A percentile compares a stretch with the other conserved stretches of the same genome.
Conservation (phyloP, 2,329 filamentous ascomycete genomes). For the Colletotrichum simmondsii region DNA sequence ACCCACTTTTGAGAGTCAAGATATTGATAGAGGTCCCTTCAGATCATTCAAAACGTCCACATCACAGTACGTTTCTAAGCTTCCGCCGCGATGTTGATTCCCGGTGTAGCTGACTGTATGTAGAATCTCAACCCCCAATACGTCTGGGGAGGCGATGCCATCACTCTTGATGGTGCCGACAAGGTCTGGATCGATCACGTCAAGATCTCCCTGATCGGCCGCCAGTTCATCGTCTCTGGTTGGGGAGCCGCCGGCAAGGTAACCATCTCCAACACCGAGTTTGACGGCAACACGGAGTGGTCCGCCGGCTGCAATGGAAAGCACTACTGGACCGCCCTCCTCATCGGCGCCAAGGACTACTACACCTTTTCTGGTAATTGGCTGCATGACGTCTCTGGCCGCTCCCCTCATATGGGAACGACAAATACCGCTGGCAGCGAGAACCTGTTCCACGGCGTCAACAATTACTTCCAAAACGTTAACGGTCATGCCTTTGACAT, state of each 20-base stretch:
- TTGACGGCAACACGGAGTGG: conserved; percentile 46
- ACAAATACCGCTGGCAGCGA: conserved; percentile 12
- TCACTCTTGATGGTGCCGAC: conserved; percentile 48
- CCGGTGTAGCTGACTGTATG: neutral
- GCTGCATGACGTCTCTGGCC: conserved; percentile 42
- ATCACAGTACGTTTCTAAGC: conserved; percentile 44
- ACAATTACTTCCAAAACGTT: conserved; percentile 44
- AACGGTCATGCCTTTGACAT: conserved; percentile 62
- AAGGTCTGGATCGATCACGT: conserved; percentile 46
- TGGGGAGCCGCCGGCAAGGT: conserved; percentile 45
- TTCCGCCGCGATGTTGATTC: neutral
- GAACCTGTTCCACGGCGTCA: conserved; percentile 40
- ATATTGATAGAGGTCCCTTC: neutral
- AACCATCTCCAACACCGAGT: conserved; percentile 52
- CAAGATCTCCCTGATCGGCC: conserved; percentile 53
- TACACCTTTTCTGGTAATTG: conserved; percentile 39
- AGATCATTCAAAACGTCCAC: conserved; percentile 60
- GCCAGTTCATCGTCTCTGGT: conserved; percentile 52
- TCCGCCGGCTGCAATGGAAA: conserved; percentile 44
- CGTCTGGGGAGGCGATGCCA: conserved; percentile 44
- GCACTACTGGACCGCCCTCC: conserved; percentile 46
- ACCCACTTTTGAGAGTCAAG: neutral
- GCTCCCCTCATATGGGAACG: conserved; percentile 40
- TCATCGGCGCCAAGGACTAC: conserved; percentile 42
- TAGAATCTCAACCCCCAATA: conserved; percentile 50